Conservation (phyloP, 1,139 yeast species). For the Hansenula sp. region DNA sequence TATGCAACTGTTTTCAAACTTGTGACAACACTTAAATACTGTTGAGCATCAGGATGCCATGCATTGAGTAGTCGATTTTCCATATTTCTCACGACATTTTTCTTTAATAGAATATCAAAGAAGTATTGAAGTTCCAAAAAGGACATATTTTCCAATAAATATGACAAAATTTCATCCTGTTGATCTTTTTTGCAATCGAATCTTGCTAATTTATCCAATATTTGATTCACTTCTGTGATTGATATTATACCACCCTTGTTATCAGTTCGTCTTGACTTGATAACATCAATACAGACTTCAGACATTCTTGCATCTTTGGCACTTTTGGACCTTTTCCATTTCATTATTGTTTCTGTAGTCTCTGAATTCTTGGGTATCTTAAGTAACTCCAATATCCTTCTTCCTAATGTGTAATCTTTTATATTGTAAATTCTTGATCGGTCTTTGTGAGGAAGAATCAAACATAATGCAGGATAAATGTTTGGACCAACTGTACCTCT, state of each 20-base stretch:
- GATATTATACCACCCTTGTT: slow-evolving; percentile 34
- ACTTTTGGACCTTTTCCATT: slow-evolving; percentile 36
- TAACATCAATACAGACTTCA: slow-evolving; percentile 35
- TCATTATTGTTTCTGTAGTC: slow-evolving; percentile 40
- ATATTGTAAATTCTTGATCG: slow-evolving; percentile 44
- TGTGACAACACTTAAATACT: slow-evolving; percentile 62
- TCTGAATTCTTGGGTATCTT: slow-evolving; percentile 47
- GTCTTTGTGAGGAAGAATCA: slow-evolving; percentile 62
- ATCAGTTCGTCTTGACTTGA: slow-evolving; percentile 35
- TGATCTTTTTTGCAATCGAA: slow-evolving; percentile 24
- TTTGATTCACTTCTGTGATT: slow-evolving; percentile 52
- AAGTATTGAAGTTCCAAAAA: slow-evolving; percentile 69
- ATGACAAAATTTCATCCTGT: slow-evolving; percentile 36
- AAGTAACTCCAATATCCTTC: slow-evolving; percentile 39
- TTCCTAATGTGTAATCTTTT: slow-evolving; percentile 46
- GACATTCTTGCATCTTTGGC: slow-evolving; percentile 31
- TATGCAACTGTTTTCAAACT: slow-evolving; percentile 59
- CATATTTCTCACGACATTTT: slow-evolving; percentile 45
- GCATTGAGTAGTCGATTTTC: slow-evolving; percentile 56
- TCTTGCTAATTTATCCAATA: slow-evolving; percentile 48
- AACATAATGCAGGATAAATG: slow-evolving; percentile 60
- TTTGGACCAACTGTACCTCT: slow-evolving; percentile 63
- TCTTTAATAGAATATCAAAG: slow-evolving; percentile 61
- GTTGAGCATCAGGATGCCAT: slow-evolving; percentile 82
- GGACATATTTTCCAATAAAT: slow-evolving; percentile 51